Base-by-base conservation (phyloP, 2,329 filamentous ascomycete species). In the Penicillium polonicum region DNA sequence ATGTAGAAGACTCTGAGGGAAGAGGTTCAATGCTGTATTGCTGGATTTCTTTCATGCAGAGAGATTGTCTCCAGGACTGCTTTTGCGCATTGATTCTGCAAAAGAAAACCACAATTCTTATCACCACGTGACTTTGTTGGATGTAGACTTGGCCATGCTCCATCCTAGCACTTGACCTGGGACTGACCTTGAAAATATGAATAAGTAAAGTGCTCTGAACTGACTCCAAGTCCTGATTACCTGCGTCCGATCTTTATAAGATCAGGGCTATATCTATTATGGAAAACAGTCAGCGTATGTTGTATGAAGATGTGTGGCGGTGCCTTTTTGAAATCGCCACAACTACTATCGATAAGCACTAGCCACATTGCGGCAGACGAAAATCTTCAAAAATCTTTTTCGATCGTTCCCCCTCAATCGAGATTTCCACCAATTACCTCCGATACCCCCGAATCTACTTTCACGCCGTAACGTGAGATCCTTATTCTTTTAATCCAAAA, bases 361-460 rank as follows among this genome's bases (percentile, higher is more conserved):
- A 71, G 71, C 71, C 70, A 73, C 70, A 65, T 33, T 55, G 46
- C 53, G 53, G 55, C 61, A 60, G 63, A 64, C 63, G 68, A 71
- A 72, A 69, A 68, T 67, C 64, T 66, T 64, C 67, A 72, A 72
- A 72, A 72, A 68, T 60, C 65, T 69, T 72, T 73, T 73, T 72
- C 67, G 58, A 62, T 60, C 55, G 45, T 59, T 54, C 58, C 64
- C 63, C 55, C 60, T 66, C 59, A 61, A 60, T 62, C 54, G 63
- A 66, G 60, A 56, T 52, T 59, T 58, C 57, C 44, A 50, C 60
- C 59, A 46, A 51, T 63, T 63, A 64, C 59, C 42, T 60, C 60
- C 57, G 59, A 60, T 60, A 59, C 49, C 61, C 57, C 48, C 50
- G n/a, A 31, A 44, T 38, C 52, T 54, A 61, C 59, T 58, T 48